Percentiles rank a stretch among this genome's conserved stretches.
phyloP scores from a whole-genome alignment of 1,139 yeast species.

The Oligophagozyma castellii region DNA sequence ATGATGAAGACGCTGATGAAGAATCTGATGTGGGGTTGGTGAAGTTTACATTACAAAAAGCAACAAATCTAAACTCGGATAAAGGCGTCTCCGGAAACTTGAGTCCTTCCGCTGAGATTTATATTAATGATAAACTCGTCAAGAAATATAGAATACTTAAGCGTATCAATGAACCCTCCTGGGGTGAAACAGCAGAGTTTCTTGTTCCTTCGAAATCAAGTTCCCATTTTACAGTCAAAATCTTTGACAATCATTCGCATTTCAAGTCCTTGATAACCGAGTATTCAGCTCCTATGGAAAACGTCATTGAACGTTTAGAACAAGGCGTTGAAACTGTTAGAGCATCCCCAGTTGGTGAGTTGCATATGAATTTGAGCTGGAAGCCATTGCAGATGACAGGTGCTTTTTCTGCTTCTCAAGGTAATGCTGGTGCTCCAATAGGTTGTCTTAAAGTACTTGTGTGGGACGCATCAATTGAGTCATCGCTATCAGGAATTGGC shows the following conservation, averaged over 20 bases:
- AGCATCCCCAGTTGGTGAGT: conserved; percentile 36
- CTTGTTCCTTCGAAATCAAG: conserved; percentile 46
- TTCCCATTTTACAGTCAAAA: conserved; percentile 38
- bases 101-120: conserved; percentile 59
- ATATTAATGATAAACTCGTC: conserved; percentile 39
- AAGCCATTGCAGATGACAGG: conserved; percentile 55
- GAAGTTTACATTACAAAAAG: conserved; percentile 59
- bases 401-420: conserved; percentile 30
- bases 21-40: conserved; percentile 56
- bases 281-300: conserved; percentile 38
- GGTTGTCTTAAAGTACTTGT: conserved; percentile 53
- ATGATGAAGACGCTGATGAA: conserved; percentile 14
- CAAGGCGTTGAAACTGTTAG: conserved; percentile 36
- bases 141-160: conserved; percentile 47
- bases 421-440: conserved; percentile 33
- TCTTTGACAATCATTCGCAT: conserved; percentile 40
- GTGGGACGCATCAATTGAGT: conserved; percentile 30
- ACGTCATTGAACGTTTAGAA: conserved; percentile 42
- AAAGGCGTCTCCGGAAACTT: conserved; percentile 54
- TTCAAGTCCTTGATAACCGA: conserved; percentile 29
- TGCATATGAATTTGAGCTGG: conserved; percentile 42
- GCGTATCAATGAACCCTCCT: conserved; percentile 56
- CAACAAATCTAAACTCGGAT: conserved; percentile 52
- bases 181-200: conserved; percentile 51
- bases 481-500: conserved; percentile 49